A percentile compares a stretch with the other conserved stretches of the same genome.
Conservation (phyloP, 2,329 filamentous ascomycete species). For the Penicillium sp. region DNA sequence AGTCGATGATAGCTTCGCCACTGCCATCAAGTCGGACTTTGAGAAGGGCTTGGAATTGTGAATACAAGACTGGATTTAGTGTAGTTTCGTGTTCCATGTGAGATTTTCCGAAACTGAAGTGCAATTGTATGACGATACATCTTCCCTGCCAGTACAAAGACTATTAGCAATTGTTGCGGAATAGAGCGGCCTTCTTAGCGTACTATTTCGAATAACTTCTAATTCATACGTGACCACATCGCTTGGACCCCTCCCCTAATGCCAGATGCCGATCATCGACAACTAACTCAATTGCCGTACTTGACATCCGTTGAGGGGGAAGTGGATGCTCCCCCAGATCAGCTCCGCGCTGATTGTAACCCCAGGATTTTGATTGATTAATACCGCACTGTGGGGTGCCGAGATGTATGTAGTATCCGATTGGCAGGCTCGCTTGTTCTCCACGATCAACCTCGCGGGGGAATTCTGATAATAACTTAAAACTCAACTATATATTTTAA, state of each 20-base stretch:
- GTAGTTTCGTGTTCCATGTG: not conserved
- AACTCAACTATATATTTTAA: not conserved
- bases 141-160: not conserved
- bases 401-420: not conserved
- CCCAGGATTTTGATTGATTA: not conserved
- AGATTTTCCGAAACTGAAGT: not conserved
- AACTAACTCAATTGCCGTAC: not conserved
- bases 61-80: not conserved
- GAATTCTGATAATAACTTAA: not conserved
- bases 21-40: conserved; percentile 10
- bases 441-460: not conserved
- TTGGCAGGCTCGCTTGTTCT: not conserved
- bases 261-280: not conserved
- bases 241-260: not conserved
- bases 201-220: not conserved
- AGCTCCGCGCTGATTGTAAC: not conserved
- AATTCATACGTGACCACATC: not conserved
- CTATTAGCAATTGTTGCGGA: not conserved
- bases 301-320: conserved; percentile 1
- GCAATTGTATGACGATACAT: not conserved
- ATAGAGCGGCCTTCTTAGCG: not conserved
- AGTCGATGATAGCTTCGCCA: conserved; percentile 13
- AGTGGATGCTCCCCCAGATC: not conserved
- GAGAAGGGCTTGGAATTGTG: not conserved
- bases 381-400: conserved; percentile 5